Percentiles rank a stretch among this genome's conserved stretches.
phyloP scores from a whole-genome alignment of 352 stramenopile species.

The Peronospora tabacina region DNA sequence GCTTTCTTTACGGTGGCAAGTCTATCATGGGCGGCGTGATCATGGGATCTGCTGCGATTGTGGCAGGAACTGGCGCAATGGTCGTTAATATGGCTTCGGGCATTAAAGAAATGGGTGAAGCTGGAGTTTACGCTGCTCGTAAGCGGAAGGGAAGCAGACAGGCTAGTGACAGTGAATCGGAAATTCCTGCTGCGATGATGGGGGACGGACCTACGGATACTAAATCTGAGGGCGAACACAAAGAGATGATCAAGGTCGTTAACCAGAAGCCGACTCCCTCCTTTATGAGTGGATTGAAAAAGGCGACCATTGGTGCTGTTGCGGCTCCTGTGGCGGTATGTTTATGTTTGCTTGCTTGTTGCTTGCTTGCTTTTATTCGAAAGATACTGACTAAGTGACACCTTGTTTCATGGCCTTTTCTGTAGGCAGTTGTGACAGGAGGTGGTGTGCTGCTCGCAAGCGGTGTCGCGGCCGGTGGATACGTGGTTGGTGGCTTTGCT shows the following conservation, averaged over 20 bases:
- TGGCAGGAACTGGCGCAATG: slow-evolving; percentile 70
- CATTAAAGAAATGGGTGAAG: slow-evolving; percentile 84
- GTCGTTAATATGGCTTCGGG: slow-evolving; percentile 74
- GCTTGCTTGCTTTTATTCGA: background rate
- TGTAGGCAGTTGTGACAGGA: slow-evolving; percentile 65
- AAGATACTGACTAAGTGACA: slow-evolving; percentile 2
- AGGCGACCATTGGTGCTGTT: slow-evolving; percentile 76
- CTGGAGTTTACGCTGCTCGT: slow-evolving; percentile 65
- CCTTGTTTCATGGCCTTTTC: slow-evolving; percentile 1
- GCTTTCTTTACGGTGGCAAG: slow-evolving; percentile 76
- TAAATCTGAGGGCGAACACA: slow-evolving; percentile 21
- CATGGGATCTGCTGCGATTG: slow-evolving; percentile 72
- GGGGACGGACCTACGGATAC: slow-evolving; percentile 8
- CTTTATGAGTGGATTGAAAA: slow-evolving; percentile 82
- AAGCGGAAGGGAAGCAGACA: slow-evolving; percentile 51
- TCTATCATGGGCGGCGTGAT: slow-evolving; percentile 77
- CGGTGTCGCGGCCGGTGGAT: slow-evolving; percentile 65
- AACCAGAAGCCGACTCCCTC: slow-evolving; percentile 69
- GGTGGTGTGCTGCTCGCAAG: slow-evolving; percentile 68
- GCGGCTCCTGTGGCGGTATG: slow-evolving; percentile 70
- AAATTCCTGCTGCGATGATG: slow-evolving; percentile 17
- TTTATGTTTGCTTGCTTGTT: slow-evolving; percentile 3
- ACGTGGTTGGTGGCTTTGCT: slow-evolving; percentile 75
- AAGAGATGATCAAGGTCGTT: slow-evolving; percentile 22
- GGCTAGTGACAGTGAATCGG: slow-evolving; percentile 33